Base-by-base conservation (phyloP, 306 rosid species). In the Biancaea sappan region DNA sequence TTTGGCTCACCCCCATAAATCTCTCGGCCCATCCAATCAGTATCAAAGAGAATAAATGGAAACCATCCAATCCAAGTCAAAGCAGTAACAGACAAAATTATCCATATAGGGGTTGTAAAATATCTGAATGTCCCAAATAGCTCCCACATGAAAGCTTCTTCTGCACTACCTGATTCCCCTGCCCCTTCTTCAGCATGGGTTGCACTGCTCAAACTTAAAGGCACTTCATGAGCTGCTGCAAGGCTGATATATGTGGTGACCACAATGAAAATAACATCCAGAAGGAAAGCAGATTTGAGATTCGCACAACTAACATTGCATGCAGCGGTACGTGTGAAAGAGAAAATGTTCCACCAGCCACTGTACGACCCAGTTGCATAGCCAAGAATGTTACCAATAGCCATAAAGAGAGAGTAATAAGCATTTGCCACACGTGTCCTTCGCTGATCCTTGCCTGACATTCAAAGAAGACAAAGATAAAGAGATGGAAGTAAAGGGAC, bases 11-110 rank as follows among this genome's bases (percentile, higher is more conserved):
- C 98, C 19, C 96, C 97, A 75, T 94, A 94, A 76, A 94, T 91
- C 87, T 94, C 98, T 80, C 98, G 85, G 72, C 98, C 97, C 96
- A 94, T 90, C 98, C 98, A 94, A 79, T 91, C 98, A 73, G 98
- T 94, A 83, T 94, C 96, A 58, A 85, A 94, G 40, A 91, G 93
- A 79, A 83, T 83, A 84, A 94, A 91, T 50, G 98, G 98, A 81
- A 94, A 94, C 97, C 98, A 94, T 7, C 90, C 98, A 71, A 89
- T 74, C 98, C 98, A 91, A 56, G 93, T 94, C 59, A 91, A 82
- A 76, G 96, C 92, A 74, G 85, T 86, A 79, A 91, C 96, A 70
- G 88, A 76, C 43, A 94, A 83, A 77, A 90, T 86, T 76, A 76
- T 54, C 98, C 98, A 91, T 76, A 94, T 68, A 46, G 88, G 75